These are phyloP conservation scores for Cymodocea nodosa DNA, from an alignment of 116 monocot species.

Conservation along the genomic window DNA sequence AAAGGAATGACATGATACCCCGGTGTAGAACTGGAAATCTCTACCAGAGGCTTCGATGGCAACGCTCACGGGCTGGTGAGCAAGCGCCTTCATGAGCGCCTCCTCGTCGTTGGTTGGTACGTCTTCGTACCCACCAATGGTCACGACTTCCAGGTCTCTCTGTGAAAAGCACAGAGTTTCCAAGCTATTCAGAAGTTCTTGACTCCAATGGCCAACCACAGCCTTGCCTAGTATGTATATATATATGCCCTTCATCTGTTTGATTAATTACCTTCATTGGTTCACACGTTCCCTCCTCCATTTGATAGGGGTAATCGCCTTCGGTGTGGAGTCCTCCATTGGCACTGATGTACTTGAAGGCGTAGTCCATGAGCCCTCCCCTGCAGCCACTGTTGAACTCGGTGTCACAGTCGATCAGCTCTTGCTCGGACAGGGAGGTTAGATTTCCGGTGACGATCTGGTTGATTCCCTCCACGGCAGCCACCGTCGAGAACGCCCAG, in stretches of 20 bases:
- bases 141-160: slow-evolving; percentile 38
- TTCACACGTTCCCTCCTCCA: slow-evolving; percentile 61
- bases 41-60: slow-evolving; percentile 86
- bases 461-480: slow-evolving; percentile 71
- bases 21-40: slow-evolving; percentile 91
- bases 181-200: no score
- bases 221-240: no score
- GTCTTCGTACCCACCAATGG: slow-evolving; percentile 61
- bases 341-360: slow-evolving; percentile 44
- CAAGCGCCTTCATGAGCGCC: slow-evolving; percentile 58
- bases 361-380: slow-evolving; percentile 81
- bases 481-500: slow-evolving; percentile 91
- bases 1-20: slow-evolving; percentile 33
- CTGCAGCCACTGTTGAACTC: slow-evolving; percentile 60
- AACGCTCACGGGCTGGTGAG: slow-evolving; percentile 78
- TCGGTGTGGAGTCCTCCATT: slow-evolving; percentile 55
- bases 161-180: slow-evolving; percentile 4
- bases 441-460: slow-evolving; percentile 64
- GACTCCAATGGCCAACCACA: no score
- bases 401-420: slow-evolving; percentile 71
- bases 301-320: slow-evolving; percentile 70
- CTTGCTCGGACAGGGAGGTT: slow-evolving; percentile 71
- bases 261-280: slow-evolving; percentile 28
- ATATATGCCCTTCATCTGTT: neutral
- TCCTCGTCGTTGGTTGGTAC: slow-evolving; percentile 60